Base-by-base conservation (phyloP, 1,139 yeast species). In the Diutina siamensis region DNA sequence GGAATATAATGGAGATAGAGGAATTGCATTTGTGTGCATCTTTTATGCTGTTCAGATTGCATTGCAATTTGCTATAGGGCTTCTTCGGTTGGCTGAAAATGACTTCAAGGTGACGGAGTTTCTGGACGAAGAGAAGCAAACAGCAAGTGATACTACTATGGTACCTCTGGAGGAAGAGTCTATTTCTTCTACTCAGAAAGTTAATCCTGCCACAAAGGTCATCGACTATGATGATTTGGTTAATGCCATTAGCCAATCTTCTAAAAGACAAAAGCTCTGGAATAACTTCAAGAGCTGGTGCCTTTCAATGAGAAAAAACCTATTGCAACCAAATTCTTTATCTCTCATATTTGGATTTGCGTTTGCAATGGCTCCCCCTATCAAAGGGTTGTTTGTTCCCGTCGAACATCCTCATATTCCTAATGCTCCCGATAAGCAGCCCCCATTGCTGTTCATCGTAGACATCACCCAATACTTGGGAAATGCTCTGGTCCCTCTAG, bases 21-120 rank as follows among this genome's bases (percentile, higher is more conserved):
- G 97, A n/a, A 84, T 84, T 31, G 95, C 97, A 0, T 87, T 84
- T 60, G 81, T 86, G 20, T 82, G 89, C 58, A 81, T 89, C 44
- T 86, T 81, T 55, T 67, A 84, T 48, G 83, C 88, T 4, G 71
- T 83, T 33, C 92, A 85, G 58, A 68, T 82, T 35, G 60, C 85
- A 20, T 70, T 75, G 53, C 82, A 86, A 52, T 89, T 88, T 63
- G 83, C 84, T 52, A 60, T 83, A 40, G 95, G 96, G 2, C 75
- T 88, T 3, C 81, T 77, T 59, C 68, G 78, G 49, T 61, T 87
- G 47, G 71, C 87, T 15, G 83, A 78, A 46, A 65, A 77, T 62
- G 96, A 87, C 59, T 83, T 85, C 56, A 9, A 31, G 13, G 63
- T 71, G 44, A 71, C 59, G 18, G 65, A 62, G 22, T 50, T 59